Percentiles rank a stretch among this genome's conserved stretches.
phyloP scores from a whole-genome alignment of 139 green algal genomes.

The Gonium pectorale region DNA sequence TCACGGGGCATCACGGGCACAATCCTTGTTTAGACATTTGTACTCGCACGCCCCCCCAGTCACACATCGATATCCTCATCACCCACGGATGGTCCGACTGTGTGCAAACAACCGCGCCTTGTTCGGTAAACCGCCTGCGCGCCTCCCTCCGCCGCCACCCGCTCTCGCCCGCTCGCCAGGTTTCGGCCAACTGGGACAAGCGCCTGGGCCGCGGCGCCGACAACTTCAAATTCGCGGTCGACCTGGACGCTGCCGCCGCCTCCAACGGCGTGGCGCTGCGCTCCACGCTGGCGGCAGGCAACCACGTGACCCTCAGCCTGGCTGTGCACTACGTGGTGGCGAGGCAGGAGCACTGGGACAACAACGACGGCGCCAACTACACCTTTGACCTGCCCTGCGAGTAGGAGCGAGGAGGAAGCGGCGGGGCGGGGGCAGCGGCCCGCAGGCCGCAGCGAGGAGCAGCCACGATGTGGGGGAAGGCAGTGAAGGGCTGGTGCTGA shows the following conservation, averaged over 20 bases:
- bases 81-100: no score
- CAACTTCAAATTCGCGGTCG: constrained; percentile 31
- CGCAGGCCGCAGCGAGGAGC: no score
- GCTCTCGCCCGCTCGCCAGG: background rate
- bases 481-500: no score
- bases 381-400: constrained; percentile 32
- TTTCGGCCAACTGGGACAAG: constrained; percentile 45
- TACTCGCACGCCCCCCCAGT: no score
- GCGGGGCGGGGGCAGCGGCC: background rate
- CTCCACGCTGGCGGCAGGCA: constrained; percentile 23
- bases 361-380: constrained; percentile 32
- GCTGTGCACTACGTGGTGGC: constrained; percentile 36
- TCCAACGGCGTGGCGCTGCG: constrained; percentile 4
- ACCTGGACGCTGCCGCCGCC: constrained; percentile 17
- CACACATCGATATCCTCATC: no score
- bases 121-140: no score
- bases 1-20: no score
- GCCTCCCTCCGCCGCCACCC: no score
- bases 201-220: constrained; percentile 29
- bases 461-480: no score
- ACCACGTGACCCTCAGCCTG: constrained; percentile 31
- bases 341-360: constrained; percentile 27
- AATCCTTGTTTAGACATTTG: no score
- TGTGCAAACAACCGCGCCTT: no score
- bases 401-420: background rate